Conservation (phyloP, 1,284 basidiomycete genomes). For the Farysia itapuensis region DNA sequence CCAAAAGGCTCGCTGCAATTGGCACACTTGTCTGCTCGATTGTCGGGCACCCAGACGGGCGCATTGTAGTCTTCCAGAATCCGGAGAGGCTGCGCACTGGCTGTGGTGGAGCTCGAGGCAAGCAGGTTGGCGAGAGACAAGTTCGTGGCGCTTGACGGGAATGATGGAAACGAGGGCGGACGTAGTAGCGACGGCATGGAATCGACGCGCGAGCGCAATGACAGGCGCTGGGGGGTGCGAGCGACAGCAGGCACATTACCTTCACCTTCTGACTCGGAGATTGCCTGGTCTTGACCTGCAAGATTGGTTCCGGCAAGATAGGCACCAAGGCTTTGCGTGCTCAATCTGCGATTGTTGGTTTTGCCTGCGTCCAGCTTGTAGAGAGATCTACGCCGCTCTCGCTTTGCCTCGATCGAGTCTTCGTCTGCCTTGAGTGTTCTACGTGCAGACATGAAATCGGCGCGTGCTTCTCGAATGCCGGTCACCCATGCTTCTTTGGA, state of each 20-base stretch:
- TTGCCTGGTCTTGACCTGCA: conserved; percentile 13
- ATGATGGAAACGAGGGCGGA: conserved; percentile 31
- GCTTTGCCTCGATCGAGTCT: conserved; percentile 47
- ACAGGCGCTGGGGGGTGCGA: conserved; percentile 6
- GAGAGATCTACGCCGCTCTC: conserved; percentile 28
- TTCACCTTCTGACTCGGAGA: conserved; percentile 1
- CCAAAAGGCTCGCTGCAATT: conserved; percentile 76
- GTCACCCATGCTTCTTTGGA: conserved; percentile 49
- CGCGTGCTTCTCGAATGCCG: conserved; percentile 52
- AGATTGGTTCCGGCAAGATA: conserved; percentile 22
- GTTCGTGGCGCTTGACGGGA: conserved; percentile 11
- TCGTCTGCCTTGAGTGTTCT: conserved; percentile 50
- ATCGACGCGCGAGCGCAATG: conserved; percentile 18
- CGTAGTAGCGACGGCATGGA: conserved; percentile 32
- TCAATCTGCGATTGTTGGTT: conserved; percentile 13
- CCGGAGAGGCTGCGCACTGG: conserved; percentile 14
- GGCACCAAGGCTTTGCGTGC: conserved; percentile 38
- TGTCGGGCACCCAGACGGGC: conserved; percentile 88
- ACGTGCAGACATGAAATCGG: conserved; percentile 47
- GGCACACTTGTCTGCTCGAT: conserved; percentile 77
- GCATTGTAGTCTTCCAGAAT: conserved; percentile 82
- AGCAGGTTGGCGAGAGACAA: conserved; percentile 25
- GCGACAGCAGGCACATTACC: conserved; percentile 5
- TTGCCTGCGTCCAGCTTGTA: conserved; percentile 26
- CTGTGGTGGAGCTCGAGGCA: conserved; percentile 7